Evolutionary conservation across 768 basidiomycete genomes (phyloP), one percentile per base, ranked within the genome.

Genomic region (Panellus pusillus): DNA sequence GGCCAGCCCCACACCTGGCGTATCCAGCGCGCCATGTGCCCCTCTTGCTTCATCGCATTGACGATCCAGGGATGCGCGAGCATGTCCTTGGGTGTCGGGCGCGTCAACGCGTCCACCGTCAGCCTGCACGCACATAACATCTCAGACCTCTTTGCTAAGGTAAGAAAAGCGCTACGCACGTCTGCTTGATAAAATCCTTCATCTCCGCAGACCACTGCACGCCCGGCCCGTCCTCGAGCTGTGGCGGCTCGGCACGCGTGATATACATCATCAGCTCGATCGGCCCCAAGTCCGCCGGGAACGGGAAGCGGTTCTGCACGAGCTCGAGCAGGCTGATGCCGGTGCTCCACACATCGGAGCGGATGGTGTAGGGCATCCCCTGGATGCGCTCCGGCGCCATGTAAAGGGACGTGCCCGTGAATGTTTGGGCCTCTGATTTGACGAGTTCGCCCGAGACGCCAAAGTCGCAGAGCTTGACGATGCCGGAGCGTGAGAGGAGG

Each of bases 301-400:
- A 98, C 9, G 97, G 97, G 77, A 97, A 98, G 38, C 89, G 84
- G 64, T 96, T 97, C 65, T 91, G 83, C 6, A 95, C 90, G 19
- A 99, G 82, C 72, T 98, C 97, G 61, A 98, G 80, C 31, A 99
- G 79, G 0, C 94, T 91, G 41, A 99, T 88, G 19, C 96, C 97
- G 13, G 93, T 89, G 1, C 95, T 98, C 97, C 97, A 99, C 19
- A 99, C 95, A 68, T 99, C 95, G 35, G 95, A 92, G 52, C 92
- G 86, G 64, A 97, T 96, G 29, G 91, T 91, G 68, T 97, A 99
- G 60, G 89, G 84, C 50, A 87, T 81, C 6, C 96, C 96, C 62
- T 85, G 87, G 56, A 98, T 95, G 57, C 96, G 87, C 71, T 98
- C 96, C 44, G 96, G 96, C 91, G 97, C 95, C 96, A 98, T 98